phyloP scores from a whole-genome alignment of 768 basidiomycete species.

The Lactarius vividus region DNA sequence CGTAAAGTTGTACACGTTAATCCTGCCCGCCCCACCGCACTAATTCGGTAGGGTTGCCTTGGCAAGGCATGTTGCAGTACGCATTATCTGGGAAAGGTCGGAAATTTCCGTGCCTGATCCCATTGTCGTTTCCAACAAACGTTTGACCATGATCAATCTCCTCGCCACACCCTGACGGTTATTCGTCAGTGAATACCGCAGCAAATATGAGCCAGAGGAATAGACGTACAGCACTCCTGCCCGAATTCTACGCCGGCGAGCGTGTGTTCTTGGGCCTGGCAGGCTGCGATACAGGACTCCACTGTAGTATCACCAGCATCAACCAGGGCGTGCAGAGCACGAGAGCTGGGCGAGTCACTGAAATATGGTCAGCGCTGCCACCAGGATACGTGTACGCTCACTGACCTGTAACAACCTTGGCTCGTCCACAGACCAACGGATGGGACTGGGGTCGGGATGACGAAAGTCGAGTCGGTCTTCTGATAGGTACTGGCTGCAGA shows the following conservation, averaged over 20 bases:
- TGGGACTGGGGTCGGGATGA: not conserved
- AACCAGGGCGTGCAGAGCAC: not conserved
- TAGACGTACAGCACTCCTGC: not conserved
- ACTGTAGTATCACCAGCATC: not conserved
- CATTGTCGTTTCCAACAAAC: no score
- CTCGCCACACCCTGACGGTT: no score
- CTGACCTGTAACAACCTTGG: not conserved
- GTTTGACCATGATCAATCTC: no score
- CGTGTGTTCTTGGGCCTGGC: not conserved
- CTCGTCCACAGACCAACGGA: not conserved
- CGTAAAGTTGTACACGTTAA: no score
- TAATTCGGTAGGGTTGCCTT: no score
- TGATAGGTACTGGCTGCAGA: conserved; percentile 52
- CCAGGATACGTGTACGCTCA: not conserved
- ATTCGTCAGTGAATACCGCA: no score
- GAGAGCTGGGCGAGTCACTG: not conserved
- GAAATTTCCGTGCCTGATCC: no score
- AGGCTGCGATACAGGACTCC: not conserved
- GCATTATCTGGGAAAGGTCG: no score
- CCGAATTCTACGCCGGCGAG: not conserved
- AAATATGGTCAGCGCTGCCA: not conserved
- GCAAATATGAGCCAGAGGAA: not conserved
- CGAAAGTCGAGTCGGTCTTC: conserved; percentile 47
- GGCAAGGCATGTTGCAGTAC: no score
- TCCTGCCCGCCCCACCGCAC: no score